Evolutionary conservation across 148 eudicot species (phyloP), one percentile per base, ranked within the genome.

Genomic region (Rhododendron ferrugineum): DNA sequence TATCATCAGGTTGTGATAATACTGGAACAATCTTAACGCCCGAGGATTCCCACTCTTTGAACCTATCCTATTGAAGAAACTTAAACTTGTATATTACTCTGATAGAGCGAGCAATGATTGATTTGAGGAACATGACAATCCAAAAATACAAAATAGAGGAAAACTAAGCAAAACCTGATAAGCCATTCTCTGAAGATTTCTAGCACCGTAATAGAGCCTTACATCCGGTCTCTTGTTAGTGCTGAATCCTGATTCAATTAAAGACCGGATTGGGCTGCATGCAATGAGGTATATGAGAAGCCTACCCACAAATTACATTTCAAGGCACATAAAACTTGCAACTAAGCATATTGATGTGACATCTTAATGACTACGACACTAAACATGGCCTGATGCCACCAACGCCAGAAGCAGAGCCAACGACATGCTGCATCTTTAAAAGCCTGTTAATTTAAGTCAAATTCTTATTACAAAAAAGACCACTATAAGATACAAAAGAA

Each of bases 121-220:
- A 60, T 37, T 80, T 36, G 10, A 32, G 42, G 40, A 23, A 47
- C 84, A 82, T 23, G 11, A 82, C 18, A 14, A 34, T 16, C 70
- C 47, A 49, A 23, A 23, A 50, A 40, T 5, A 16, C 30, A 34
- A 78, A 30, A 11, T 37, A 68, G 74, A 9, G 75, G 76, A 81
- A 64, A 50, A 78, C 40, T 81, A 4, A 49, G 50, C 18, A 49
- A 76, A 32, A 96, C 99, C 98, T 95, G 98, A 90, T 96, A 95
- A 83, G 99, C 99, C 99, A 96, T 96, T 87, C 95, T 93, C 79
- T 89, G 87, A 83, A 96, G 92, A 90, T 95, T 95, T 90, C 96
- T 93, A 78, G 98, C 99, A 86, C 99, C 99, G 54, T 94, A 96
- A 85, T 94, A 96, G 64, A 96, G 97, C 88, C 99, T 93, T 80